Evolutionary conservation across 179 eudicot species (phyloP).

Genomic region (Silene vulgaris): DNA sequence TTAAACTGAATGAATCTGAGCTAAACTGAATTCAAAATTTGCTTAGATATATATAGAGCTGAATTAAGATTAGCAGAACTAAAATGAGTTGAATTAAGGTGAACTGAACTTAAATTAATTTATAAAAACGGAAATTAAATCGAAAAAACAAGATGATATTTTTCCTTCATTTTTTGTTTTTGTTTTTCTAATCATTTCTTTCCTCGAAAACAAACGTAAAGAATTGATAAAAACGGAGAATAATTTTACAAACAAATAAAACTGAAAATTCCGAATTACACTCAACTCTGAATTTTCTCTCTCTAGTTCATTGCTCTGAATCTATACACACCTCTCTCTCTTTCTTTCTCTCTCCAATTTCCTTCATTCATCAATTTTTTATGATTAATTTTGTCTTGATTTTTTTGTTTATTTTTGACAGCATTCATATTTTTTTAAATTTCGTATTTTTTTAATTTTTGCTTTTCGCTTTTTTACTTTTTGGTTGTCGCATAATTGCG

Average conservation of each 20-base stretch:
- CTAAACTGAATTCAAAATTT: too few species aligned
- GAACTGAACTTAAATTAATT: too few species aligned
- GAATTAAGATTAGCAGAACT: too few species aligned
- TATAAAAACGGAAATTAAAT: too few species aligned
- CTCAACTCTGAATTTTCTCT: slow-evolving; percentile 2
- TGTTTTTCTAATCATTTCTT: too few species aligned
- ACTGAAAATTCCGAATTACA: slow-evolving; percentile 12
- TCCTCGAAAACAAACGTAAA: too few species aligned
- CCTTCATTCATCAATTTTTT: neutral
- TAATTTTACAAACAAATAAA: neutral
- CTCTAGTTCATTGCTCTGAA: slow-evolving; percentile 10
- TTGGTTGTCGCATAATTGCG: neutral
- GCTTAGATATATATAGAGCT: too few species aligned
- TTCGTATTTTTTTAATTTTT: neutral
- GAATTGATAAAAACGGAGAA: neutral
- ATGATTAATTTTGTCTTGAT: neutral
- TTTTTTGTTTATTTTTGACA: neutral
- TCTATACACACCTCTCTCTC: neutral
- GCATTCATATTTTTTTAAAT: neutral
- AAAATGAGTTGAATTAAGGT: too few species aligned
- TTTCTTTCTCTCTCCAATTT: neutral
- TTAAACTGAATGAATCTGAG: too few species aligned
- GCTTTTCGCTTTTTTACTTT: neutral
- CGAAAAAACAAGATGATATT: too few species aligned
- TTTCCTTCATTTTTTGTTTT: too few species aligned